Evolutionary conservation across 1,139 yeast species (phyloP).

Genomic region (Suhomyces coccinellae): DNA sequence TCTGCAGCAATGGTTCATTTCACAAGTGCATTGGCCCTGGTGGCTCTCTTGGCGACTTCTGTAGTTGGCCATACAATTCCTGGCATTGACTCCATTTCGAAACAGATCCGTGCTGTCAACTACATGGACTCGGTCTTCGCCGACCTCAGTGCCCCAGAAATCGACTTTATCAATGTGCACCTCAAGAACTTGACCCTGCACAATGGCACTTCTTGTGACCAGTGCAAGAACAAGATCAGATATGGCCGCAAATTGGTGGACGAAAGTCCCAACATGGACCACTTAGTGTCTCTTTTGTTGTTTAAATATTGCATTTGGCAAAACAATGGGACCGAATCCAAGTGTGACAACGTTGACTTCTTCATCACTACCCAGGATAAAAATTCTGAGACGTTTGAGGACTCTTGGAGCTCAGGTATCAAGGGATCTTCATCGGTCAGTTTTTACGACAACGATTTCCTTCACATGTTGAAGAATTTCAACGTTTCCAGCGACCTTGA

Average conservation of each 20-base stretch:
- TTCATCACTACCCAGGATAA: constrained; percentile 38
- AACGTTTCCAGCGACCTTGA: constrained; percentile 40
- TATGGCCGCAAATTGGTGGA: constrained; percentile 32
- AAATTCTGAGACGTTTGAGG: constrained; percentile 19
- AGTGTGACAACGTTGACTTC: constrained; percentile 40
- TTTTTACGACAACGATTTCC: constrained; percentile 43
- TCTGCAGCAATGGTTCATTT: constrained; percentile 5
- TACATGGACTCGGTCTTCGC: constrained; percentile 29
- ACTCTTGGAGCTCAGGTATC: constrained; percentile 26
- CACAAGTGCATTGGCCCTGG: background rate
- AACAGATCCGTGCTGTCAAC: constrained; percentile 20
- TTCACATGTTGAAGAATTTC: constrained; percentile 37
- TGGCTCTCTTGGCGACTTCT: background rate
- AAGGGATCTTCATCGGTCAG: constrained; percentile 29
- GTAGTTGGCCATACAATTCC: constrained; percentile 20
- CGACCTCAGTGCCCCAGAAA: constrained; percentile 27
- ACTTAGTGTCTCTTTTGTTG: constrained; percentile 37
- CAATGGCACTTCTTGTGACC: constrained; percentile 37
- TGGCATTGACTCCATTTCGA: constrained; percentile 20
- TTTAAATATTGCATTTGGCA: constrained; percentile 37
- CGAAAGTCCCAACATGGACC: constrained; percentile 35
- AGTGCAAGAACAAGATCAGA: constrained; percentile 38
- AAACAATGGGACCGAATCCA: constrained; percentile 32
- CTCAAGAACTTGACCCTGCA: constrained; percentile 26
- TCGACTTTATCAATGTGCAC: constrained; percentile 34